phyloP scores from a whole-genome alignment of 1,284 basidiomycete genomes.

The Naganishia sp. region DNA sequence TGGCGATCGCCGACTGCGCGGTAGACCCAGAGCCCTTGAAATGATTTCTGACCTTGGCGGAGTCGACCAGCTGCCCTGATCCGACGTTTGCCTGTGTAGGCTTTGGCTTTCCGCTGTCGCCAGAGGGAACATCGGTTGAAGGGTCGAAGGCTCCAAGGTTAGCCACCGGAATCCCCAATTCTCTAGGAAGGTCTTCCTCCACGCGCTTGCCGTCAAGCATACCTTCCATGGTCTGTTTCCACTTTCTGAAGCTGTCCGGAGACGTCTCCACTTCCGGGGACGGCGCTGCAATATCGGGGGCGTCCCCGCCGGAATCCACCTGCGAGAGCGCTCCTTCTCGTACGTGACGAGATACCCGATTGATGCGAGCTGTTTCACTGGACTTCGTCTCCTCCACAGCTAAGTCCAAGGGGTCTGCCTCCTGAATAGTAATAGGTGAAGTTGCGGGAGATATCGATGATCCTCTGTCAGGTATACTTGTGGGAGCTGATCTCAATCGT shows the following conservation, averaged over 20 bases:
- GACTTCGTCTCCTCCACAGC: too few relatives aligned
- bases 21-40: too few relatives aligned
- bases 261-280: background rate
- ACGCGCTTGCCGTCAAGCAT: conserved; percentile 44
- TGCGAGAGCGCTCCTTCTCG: conserved; percentile 20
- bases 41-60: too few relatives aligned
- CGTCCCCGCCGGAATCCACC: background rate
- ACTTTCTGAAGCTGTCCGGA: conserved; percentile 31
- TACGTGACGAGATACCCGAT: conserved; percentile 7
- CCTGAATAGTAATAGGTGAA: background rate
- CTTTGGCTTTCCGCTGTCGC: background rate
- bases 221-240: conserved; percentile 46
- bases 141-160: conserved; percentile 28
- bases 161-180: conserved; percentile 44
- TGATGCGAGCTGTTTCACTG: background rate
- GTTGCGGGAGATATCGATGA: background rate
- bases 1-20: too few relatives aligned
- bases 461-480: background rate
- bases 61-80: too few relatives aligned
- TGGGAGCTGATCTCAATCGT: background rate
- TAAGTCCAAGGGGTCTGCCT: background rate
- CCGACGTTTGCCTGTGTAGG: background rate
- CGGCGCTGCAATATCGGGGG: background rate
- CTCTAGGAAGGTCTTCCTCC: conserved; percentile 41
- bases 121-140: too few relatives aligned